Evolutionary conservation across 306 rosid species (phyloP), one percentile per base, ranked within the genome.

Genomic region (Castanopsis chinensis): DNA sequence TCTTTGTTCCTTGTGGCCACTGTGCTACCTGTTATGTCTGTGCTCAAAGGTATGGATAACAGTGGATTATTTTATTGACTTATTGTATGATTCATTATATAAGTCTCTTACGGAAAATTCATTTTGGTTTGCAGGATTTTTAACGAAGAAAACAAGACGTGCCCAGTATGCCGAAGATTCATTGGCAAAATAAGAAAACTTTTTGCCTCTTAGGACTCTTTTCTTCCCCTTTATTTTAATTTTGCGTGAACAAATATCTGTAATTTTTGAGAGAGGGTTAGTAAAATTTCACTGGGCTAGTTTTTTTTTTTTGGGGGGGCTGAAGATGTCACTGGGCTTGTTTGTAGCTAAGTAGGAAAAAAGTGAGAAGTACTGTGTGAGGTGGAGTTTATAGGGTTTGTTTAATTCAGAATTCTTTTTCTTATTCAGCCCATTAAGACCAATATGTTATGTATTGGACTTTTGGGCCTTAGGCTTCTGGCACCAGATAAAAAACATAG

Each of bases 1-100:
- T 83, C 61, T 77, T 86, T 49, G 89, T 86, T 67, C 89, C 89
- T 68, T 86, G 89, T 69, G 89, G 89, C 3, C 86, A 86, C 18
- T 79, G 79, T 18, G 86, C 86, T 71, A 82, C 89, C n/a, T 86
- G 89, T 33, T 73, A 49, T 27, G 82, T 25, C 1, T 86, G 89
- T 59, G 89, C 86, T 63, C 75, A 59, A 41, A 76, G 89, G 89
- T 81, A 68, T 15, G 74, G 21, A 23, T 10, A 2, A 1, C 3
- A 32, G 49, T 3, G 7, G 51, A 59, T 9, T 59, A 49, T 19
- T 2, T 32, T 27, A 12, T 2, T 63, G 6, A 13, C 6, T 4
- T 2, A 5, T 6, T 7, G 30, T 45, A 15, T 6, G 10, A 65
- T 18, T 12, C 45, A 18, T 6, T 23, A 9, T 63, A 6, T 54